Evolutionary conservation across 768 basidiomycete genomes (phyloP).

Genomic region (Vishniacozyma victoriae): DNA sequence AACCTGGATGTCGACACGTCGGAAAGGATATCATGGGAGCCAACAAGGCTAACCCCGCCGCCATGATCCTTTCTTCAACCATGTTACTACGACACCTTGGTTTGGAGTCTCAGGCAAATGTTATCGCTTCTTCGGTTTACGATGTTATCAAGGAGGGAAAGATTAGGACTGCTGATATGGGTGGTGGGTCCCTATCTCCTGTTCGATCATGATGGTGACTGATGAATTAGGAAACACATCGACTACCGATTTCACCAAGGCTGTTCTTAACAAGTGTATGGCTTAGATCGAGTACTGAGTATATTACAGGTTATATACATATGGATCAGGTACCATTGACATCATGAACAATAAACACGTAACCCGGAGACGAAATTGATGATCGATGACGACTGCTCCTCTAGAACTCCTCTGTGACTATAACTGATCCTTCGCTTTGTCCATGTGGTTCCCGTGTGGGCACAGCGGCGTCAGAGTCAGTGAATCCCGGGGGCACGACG

Average conservation of each 20-base stretch:
- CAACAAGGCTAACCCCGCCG: constrained; percentile 51
- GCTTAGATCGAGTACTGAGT: too few relatives aligned
- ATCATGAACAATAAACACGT: too few relatives aligned
- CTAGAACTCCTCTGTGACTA: too few relatives aligned
- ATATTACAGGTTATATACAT: too few relatives aligned
- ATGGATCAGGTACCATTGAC: too few relatives aligned
- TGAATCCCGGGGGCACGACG: too few relatives aligned
- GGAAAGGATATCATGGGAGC: constrained; percentile 48
- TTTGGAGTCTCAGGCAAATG: constrained; percentile 87
- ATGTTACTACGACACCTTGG: constrained; percentile 50
- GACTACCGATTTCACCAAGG: constrained; percentile 91
- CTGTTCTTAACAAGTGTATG: constrained; percentile 71
- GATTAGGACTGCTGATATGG: constrained; percentile 90
- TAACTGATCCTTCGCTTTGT: too few relatives aligned
- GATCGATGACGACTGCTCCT: too few relatives aligned
- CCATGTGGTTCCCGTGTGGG: too few relatives aligned
- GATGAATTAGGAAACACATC: constrained; percentile 63
- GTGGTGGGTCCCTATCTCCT: constrained; percentile 56
- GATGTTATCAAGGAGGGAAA: constrained; percentile 82
- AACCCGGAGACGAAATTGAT: too few relatives aligned
- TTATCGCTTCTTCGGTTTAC: constrained; percentile 85
- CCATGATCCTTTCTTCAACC: constrained; percentile 49
- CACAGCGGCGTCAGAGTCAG: too few relatives aligned
- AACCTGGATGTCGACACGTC: constrained; percentile 81
- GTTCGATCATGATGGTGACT: background rate